Conservation (phyloP, 2,329 filamentous ascomycete species). For the Talaromyces sp. region DNA sequence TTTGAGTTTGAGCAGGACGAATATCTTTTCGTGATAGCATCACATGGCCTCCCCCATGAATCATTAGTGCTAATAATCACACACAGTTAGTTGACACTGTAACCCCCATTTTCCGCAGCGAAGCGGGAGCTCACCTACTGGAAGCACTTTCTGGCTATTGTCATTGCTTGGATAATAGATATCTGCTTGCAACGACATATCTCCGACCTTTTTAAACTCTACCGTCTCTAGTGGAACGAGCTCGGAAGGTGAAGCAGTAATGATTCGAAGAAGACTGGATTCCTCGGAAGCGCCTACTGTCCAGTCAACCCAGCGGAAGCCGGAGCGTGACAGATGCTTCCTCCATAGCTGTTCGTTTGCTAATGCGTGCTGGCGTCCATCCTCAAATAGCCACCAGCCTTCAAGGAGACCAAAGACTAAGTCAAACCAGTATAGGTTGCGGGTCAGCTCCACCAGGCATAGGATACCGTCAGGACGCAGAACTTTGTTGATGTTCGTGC, state of each 20-base stretch:
- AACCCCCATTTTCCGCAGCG: no score
- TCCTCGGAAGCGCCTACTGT: not conserved
- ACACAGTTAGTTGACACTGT: not conserved
- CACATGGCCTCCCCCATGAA: slow-evolving; percentile 23
- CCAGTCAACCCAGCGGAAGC: not conserved
- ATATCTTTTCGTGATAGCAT: slow-evolving; percentile 19
- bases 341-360: slow-evolving; percentile 17
- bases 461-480: not conserved
- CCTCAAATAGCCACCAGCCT: slow-evolving; percentile 38
- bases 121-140: not conserved
- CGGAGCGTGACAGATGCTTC: not conserved
- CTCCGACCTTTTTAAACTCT: not conserved
- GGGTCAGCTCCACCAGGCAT: slow-evolving; percentile 27
- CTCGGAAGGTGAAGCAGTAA: not conserved
- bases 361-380: slow-evolving; percentile 25
- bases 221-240: not conserved
- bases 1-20: slow-evolving; percentile 27
- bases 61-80: slow-evolving; percentile 18
- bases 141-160: not conserved
- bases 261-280: not conserved
- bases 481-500: not conserved
- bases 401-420: slow-evolving; percentile 35
- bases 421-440: slow-evolving; percentile 28
- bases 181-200: not conserved
- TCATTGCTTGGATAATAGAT: not conserved